Base-by-base conservation (phyloP, 1,284 basidiomycete species). In the Moniliophthora roreri region DNA sequence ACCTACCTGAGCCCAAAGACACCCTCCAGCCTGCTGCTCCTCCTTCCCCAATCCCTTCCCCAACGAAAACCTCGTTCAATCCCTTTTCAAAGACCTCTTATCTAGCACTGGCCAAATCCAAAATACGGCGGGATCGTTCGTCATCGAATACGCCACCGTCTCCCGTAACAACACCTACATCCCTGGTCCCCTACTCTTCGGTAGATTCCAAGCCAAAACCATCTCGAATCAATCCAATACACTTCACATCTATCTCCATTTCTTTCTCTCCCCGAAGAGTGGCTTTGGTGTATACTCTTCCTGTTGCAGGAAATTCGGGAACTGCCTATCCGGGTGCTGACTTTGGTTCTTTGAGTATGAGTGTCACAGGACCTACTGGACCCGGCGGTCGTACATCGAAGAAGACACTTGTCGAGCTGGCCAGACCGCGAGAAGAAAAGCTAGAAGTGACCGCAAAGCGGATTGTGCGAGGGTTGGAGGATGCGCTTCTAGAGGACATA, bases 361-460 rank as follows among this genome's bases (percentile, higher is more conserved):
- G 53, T 26, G 45, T 55, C 10, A 55, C 49, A 20, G 53, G 53
- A 4, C 53, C 53, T 9, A 55, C 44, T 20, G 53, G 44, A n/a
- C 26, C 51, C 15, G 53, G 49, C 16, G 49, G 50, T 28, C 48
- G 23, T 28, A 69, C 50, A n/a, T 26, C 44, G 13, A 55, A 55
- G 37, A 55, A 55, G 45, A 51, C 36, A 2, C 42, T 55, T 36
- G 53, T 51, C 13, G 53, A 55, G 23, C n/a, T 55, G 15, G 36
- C 42, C 6, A 38, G 53, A 15, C 37, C 71, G 15, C 70, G 74
- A 54, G 78, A 83, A 50, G 85, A 89, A 64, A 73, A 69, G 54
- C 69, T 89, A 8, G 87, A 89, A 66, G 64, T 70, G 1, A 70
- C 78, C 1, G 86, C 87, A 36, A 80, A 77, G 65, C 71, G 69